Base-by-base conservation (phyloP, 805 yeast species). In the Ogataea henricii region DNA sequence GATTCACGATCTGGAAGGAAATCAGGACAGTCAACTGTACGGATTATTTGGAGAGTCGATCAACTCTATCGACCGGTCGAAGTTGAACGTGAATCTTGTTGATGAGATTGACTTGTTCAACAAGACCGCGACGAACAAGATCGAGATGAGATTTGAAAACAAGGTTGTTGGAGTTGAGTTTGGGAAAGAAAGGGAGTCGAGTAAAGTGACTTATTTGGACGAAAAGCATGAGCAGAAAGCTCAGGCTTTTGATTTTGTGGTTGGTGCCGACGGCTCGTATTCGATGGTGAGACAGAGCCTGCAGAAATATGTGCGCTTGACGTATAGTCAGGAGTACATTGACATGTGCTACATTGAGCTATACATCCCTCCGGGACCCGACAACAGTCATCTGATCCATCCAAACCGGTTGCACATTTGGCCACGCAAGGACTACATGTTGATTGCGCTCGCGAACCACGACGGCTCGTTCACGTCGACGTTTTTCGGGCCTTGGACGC, bases 401-500 rank as follows among this genome's bases (percentile, higher is more conserved):
- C 83, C 90, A 6, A 82, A 88, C 66, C 89, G 88, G 63, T 73
- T 91, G 43, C 97, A 91, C 60, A 88, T 91, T 39, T 91, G 97
- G 97, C 97, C 97, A 3, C 73, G 97, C 39, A 79, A 83, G 49
- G 75, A 87, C 45, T 88, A 73, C 63, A 91, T 91, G 97, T 75
- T 91, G 56, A 91, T 91, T 59, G 96, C 96, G 0, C 73, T 91
- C 49, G 87, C 97, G 8, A 91, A 91, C 56, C 65, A 69, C 20
- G 96, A 88, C 63, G 94, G 92, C 0, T 83, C 96, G 5, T 91
- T 90, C 66, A 91, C 97, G 0, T 84, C 89, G 1, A 91, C 97
- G 0, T 83, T 90, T 55, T 91, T 91, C 70, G 89, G 89, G 9
- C 89, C 96, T 1, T 84, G 89, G 84, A 60, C 68, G 4, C 60